Conservation (phyloP, 2,329 filamentous ascomycete species). For the Ophiostoma piceae region DNA sequence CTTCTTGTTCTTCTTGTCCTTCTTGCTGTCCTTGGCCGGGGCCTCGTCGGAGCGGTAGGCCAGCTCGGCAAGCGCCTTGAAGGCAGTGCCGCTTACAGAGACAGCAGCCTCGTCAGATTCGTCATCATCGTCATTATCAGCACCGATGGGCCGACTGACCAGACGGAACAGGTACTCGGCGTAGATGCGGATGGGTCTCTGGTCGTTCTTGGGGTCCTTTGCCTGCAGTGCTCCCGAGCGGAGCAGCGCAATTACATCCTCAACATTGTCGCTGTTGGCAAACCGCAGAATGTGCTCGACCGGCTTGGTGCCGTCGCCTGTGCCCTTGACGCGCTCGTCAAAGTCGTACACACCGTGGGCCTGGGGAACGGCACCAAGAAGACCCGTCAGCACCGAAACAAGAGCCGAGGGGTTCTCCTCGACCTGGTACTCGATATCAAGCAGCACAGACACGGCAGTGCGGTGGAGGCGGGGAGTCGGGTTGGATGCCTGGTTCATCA, state of each 20-base stretch:
- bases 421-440: conserved; percentile 61
- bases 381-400: conserved; percentile 54
- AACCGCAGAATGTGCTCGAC: conserved; percentile 67
- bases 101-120: conserved; percentile 25
- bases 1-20: conserved; percentile 16
- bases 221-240: conserved; percentile 38
- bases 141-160: conserved; percentile 38
- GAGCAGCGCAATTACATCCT: conserved; percentile 45
- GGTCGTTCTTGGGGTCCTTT: conserved; percentile 32
- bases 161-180: conserved; percentile 52
- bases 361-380: conserved; percentile 50
- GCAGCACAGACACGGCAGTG: conserved; percentile 70
- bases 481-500: conserved; percentile 77
- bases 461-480: conserved; percentile 74
- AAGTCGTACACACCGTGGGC: conserved; percentile 70
- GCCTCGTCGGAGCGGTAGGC: conserved; percentile 44
- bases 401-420: conserved; percentile 57
- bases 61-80: conserved; percentile 51
- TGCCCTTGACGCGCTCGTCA: conserved; percentile 68
- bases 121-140: conserved; percentile 30
- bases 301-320: conserved; percentile 57
- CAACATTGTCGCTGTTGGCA: conserved; percentile 52
- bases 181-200: conserved; percentile 46
- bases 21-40: not conserved
- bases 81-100: conserved; percentile 40